Percentiles rank a stretch among this genome's conserved stretches.
Conservation (phyloP, 1,284 basidiomycete species). For the Takashimella koratensis region DNA sequence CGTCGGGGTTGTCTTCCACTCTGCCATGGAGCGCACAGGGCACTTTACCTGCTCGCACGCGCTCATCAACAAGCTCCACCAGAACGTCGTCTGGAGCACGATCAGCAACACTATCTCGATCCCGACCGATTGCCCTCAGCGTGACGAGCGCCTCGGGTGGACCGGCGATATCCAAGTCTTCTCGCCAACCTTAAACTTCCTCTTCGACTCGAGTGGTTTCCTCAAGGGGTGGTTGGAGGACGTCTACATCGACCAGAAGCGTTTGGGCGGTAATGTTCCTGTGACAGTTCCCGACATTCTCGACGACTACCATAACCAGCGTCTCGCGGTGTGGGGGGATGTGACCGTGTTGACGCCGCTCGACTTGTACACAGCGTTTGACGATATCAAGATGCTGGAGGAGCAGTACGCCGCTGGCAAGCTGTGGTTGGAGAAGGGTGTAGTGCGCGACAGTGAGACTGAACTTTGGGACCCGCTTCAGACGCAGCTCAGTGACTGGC, state of each 20-base stretch:
- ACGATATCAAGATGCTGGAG: slow-evolving; percentile 9
- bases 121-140: slow-evolving; percentile 16
- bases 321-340: slow-evolving; percentile 18
- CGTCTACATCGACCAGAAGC: slow-evolving; percentile 14
- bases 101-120: slow-evolving; percentile 11
- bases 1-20: slow-evolving; percentile 5
- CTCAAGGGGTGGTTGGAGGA: slow-evolving; percentile 22
- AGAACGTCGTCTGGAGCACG: slow-evolving; percentile 5
- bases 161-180: slow-evolving; percentile 24
- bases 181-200: slow-evolving; percentile 16
- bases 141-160: slow-evolving; percentile 25
- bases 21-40: slow-evolving; percentile 10
- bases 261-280: slow-evolving; percentile 12
- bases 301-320: not conserved
- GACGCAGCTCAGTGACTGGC: slow-evolving; percentile 14
- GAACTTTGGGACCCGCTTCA: slow-evolving; percentile 10
- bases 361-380: slow-evolving; percentile 12
- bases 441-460: slow-evolving; percentile 6
- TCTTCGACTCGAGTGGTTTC: slow-evolving; percentile 17
- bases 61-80: slow-evolving; percentile 9
- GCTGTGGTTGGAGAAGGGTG: slow-evolving; percentile 20
- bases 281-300: slow-evolving; percentile 28
- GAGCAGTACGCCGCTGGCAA: slow-evolving; percentile 14
- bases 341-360: slow-evolving; percentile 15
- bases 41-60: slow-evolving; percentile 8